These are phyloP conservation scores for Lolium perenne DNA, from an alignment of 176 grass and related monocot genomes.

Conservation along the genomic window DNA sequence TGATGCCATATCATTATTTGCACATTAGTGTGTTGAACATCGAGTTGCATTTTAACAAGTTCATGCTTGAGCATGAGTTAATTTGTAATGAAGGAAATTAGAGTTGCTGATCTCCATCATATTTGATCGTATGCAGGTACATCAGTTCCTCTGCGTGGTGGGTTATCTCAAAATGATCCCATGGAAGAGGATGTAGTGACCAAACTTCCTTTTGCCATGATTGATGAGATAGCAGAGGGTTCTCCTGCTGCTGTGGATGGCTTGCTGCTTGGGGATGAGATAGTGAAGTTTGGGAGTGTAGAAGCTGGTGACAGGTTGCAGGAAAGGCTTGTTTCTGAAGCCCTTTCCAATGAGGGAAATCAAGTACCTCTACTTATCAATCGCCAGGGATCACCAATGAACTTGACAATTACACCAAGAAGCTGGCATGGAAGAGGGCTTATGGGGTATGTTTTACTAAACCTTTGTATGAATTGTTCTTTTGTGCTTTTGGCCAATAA, in stretches of 20 bases:
- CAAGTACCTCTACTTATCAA: constrained; percentile 64
- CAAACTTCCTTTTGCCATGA: constrained; percentile 78
- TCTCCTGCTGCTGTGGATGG: constrained; percentile 79
- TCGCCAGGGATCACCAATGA: constrained; percentile 64
- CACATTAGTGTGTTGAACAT: neutral
- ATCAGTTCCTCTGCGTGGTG: constrained; percentile 33
- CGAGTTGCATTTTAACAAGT: neutral
- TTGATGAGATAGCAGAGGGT: constrained; percentile 89
- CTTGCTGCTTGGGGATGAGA: constrained; percentile 86
- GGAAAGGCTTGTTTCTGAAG: constrained; percentile 74
- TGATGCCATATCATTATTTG: neutral
- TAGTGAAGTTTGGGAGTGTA: constrained; percentile 89
- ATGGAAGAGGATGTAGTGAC: constrained; percentile 66
- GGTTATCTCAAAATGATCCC: constrained; percentile 57
- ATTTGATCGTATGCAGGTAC: constrained; percentile 49
- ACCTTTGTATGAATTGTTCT: neutral
- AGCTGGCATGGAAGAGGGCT: constrained; percentile 83
- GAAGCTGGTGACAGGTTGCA: constrained; percentile 75
- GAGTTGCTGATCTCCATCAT: constrained; percentile 22
- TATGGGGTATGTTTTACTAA: constrained; percentile 71
- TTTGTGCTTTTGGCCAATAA: neutral
- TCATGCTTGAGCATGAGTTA: neutral
- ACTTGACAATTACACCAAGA: constrained; percentile 80
- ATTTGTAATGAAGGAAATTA: neutral
- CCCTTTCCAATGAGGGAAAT: constrained; percentile 61